Evolutionary conservation across 2,329 filamentous ascomycete species (phyloP).

Genomic region (Xylariales sp.): DNA sequence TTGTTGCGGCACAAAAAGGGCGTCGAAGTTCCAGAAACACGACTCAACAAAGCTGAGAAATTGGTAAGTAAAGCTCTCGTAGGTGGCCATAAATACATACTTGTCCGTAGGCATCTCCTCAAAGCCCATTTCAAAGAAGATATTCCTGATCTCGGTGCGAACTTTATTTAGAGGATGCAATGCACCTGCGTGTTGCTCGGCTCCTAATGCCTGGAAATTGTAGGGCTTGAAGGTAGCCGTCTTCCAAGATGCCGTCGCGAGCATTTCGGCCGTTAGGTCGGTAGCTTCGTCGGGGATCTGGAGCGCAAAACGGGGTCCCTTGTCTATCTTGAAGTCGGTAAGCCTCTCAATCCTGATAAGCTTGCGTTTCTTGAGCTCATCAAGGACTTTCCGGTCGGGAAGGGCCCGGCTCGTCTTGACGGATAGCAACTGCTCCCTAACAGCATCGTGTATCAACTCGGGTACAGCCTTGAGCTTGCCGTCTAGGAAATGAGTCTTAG

Average conservation of each 20-base stretch:
- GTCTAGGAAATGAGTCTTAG: not conserved
- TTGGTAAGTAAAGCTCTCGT: too few species aligned
- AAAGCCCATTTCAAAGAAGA: slow-evolving; percentile 99
- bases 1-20: slow-evolving; percentile 94
- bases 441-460: slow-evolving; percentile 75
- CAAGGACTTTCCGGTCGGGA: slow-evolving; percentile 68
- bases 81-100: too few species aligned
- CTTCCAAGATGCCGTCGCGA: slow-evolving; percentile 85
- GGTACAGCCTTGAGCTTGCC: slow-evolving; percentile 19
- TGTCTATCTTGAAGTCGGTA: slow-evolving; percentile 76
- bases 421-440: slow-evolving; percentile 67
- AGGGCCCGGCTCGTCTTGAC: slow-evolving; percentile 68
- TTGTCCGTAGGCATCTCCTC: slow-evolving; percentile 95
- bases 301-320: slow-evolving; percentile 82
- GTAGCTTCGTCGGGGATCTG: slow-evolving; percentile 92
- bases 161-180: slow-evolving; percentile 84
- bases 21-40: slow-evolving; percentile 98
- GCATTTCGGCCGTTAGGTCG: slow-evolving; percentile 90
- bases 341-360: slow-evolving; percentile 79
- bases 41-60: slow-evolving; percentile 97
- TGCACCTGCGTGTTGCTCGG: slow-evolving; percentile 57
- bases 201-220: slow-evolving; percentile 50
- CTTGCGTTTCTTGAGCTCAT: slow-evolving; percentile 89
- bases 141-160: slow-evolving; percentile 89
- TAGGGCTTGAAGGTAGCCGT: slow-evolving; percentile 80